Base-by-base conservation (phyloP, 345 rosid genomes). In the Pugionium cornutum region DNA sequence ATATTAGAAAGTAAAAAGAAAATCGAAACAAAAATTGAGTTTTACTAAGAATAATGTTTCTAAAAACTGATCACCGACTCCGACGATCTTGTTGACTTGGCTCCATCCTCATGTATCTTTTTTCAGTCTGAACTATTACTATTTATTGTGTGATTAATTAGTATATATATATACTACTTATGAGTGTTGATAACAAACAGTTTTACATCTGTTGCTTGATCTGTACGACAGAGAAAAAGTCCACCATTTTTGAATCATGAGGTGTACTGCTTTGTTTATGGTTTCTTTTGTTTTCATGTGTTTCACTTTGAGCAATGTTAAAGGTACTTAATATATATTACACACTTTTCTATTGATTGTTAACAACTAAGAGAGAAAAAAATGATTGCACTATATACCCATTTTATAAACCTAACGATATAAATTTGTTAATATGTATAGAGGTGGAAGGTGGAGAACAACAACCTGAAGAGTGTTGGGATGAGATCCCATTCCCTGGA, bases 221-320 rank as follows among this genome's bases (percentile, higher is more conserved):
- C 18, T 18, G 18, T 18, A 18, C 18, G 18, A 18, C 18, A 18
- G 18, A 18, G 18, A 18, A 0, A 18, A 18, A 18, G 18, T 18
- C 18, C 34, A 32, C 34, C 4, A 32, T 32, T 30, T 5, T 18
- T 46, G 31, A 43, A 9, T n/a, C 53, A 66, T 53, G 62, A 28
- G 53, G 62, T 44, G 53, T 34, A 35, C 45, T n/a, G 46, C 7
- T 8, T 45, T 55, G 62, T 43, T 66, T 34, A 55, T 43, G 43
- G 27, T 33, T 43, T 65, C 43, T 53, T 65, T 43, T 42, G n/a
- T 32, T 53, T 65, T 27, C 62, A 43, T 34, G 32, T 66, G 25
- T 53, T 53, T 53, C 30, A 66, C 44, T 53, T 11, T 10, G 32
- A 66, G 7, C 50, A 35, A 66, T 43, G 18, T 30, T 66, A 9